These are phyloP conservation scores for Melanogaster broomeanus DNA, from an alignment of 768 basidiomycete species.

Conservation along the genomic window DNA sequence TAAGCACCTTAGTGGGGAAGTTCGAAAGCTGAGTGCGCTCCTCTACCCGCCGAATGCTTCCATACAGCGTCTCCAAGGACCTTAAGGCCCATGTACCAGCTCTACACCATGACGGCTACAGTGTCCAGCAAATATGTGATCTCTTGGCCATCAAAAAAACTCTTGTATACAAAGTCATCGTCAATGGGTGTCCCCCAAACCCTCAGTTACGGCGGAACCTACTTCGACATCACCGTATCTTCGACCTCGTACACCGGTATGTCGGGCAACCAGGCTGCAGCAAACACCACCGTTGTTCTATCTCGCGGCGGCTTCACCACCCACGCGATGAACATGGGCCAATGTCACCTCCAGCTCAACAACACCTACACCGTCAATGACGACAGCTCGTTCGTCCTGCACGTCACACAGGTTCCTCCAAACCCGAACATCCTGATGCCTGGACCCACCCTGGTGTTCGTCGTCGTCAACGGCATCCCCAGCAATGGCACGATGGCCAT, in stretches of 20 bases:
- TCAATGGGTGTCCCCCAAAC: constrained; percentile 72
- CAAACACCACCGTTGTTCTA: constrained; percentile 73
- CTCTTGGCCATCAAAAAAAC: too few relatives aligned
- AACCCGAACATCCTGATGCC: constrained; percentile 88
- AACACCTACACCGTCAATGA: constrained; percentile 79
- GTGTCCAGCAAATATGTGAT: too few relatives aligned
- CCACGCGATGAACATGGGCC: constrained; percentile 88
- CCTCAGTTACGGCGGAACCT: constrained; percentile 79
- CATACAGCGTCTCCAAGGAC: too few relatives aligned
- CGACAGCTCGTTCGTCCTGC: constrained; percentile 74
- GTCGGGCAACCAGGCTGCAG: constrained; percentile 64
- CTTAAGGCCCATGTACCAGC: too few relatives aligned
- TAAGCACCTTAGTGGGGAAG: too few relatives aligned
- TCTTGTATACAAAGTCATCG: too few relatives aligned
- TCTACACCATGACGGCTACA: too few relatives aligned
- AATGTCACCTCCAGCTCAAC: constrained; percentile 79
- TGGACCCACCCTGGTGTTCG: constrained; percentile 82
- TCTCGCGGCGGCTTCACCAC: constrained; percentile 84
- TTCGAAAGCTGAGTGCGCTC: too few relatives aligned
- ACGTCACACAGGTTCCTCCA: constrained; percentile 81
- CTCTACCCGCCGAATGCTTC: too few relatives aligned
- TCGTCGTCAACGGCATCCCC: constrained; percentile 83
- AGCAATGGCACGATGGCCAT: constrained; percentile 76
- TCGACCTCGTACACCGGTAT: constrained; percentile 64
- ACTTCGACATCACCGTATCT: constrained; percentile 76